These are phyloP conservation scores for Aleurites moluccanus DNA, from an alignment of 441 rosid species.

Conservation along the genomic window DNA sequence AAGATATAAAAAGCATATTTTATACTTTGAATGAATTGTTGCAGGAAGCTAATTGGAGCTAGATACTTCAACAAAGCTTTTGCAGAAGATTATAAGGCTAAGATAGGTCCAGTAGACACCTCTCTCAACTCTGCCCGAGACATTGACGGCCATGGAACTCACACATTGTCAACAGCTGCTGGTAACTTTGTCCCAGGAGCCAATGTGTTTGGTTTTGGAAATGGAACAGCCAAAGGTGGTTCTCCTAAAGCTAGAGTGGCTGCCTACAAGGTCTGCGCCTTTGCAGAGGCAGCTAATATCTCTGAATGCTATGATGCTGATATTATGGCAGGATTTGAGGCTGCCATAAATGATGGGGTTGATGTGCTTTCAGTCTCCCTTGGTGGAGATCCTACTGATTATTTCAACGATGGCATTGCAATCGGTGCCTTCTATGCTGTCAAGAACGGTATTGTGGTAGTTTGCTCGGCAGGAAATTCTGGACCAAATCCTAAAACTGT, in stretches of 20 bases:
- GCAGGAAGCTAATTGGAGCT: conserved; percentile 73
- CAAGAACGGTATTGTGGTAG: conserved; percentile 43
- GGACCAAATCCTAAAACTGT: conserved; percentile 44
- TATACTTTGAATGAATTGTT: background rate
- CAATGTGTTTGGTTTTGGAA: conserved; percentile 51
- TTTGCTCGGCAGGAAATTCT: conserved; percentile 54
- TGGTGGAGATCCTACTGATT: conserved; percentile 40
- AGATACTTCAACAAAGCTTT: conserved; percentile 44
- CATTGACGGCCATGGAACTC: conserved; percentile 71
- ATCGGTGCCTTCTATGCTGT: conserved; percentile 65
- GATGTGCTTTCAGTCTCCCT: conserved; percentile 69
- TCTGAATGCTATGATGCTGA: conserved; percentile 50
- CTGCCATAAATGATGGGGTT: conserved; percentile 68
- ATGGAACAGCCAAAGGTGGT: conserved; percentile 75
- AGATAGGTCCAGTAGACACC: too few species aligned
- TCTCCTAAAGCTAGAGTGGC: conserved; percentile 73
- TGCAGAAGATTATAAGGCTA: background rate
- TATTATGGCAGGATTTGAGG: conserved; percentile 49
- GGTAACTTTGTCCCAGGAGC: conserved; percentile 52
- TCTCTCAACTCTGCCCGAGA: conserved; percentile 43
- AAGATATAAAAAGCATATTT: too few species aligned
- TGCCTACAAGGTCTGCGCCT: conserved; percentile 77
- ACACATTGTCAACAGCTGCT: conserved; percentile 68
- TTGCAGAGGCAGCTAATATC: background rate
- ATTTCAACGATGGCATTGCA: conserved; percentile 40